Conservation (phyloP, 495 filamentous ascomycete species). For the Neurospora terricola region DNA sequence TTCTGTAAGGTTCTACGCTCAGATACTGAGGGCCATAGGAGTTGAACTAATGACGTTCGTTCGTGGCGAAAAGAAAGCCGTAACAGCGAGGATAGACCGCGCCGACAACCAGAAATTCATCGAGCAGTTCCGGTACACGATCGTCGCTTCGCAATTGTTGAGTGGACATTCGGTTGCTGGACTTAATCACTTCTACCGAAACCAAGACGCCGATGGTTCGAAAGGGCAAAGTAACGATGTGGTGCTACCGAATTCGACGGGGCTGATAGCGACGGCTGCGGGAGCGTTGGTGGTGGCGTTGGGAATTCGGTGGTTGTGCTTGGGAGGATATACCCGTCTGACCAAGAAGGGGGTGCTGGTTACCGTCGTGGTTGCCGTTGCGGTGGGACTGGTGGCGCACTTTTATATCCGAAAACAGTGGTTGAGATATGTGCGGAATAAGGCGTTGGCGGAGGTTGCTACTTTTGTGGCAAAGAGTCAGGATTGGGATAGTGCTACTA, state of each 20-base stretch:
- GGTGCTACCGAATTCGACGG: conserved; percentile 24
- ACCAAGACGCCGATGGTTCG: neutral
- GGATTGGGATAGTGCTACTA: conserved; percentile 70
- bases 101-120: conserved; percentile 81
- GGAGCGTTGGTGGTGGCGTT: conserved; percentile 63
- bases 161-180: conserved; percentile 47
- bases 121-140: conserved; percentile 91
- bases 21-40: neutral
- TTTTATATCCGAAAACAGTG: conserved; percentile 72
- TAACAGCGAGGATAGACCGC: conserved; percentile 69
- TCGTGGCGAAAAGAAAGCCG: conserved; percentile 27
- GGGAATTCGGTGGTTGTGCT: conserved; percentile 58
- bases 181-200: conserved; percentile 8
- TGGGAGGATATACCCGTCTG: conserved; percentile 31
- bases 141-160: conserved; percentile 87
- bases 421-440: conserved; percentile 70
- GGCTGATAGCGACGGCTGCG: conserved; percentile 36
- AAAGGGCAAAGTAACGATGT: neutral
- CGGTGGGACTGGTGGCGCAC: conserved; percentile 50
- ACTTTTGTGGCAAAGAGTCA: conserved; percentile 66
- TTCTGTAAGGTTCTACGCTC: conserved; percentile 9
- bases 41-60: conserved; percentile 2
- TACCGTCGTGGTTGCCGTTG: conserved; percentile 45
- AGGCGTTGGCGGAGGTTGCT: conserved; percentile 65
- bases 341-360: conserved; percentile 35